phyloP scores from a whole-genome alignment of 306 rosid species.

The Medicago ruthenica region DNA sequence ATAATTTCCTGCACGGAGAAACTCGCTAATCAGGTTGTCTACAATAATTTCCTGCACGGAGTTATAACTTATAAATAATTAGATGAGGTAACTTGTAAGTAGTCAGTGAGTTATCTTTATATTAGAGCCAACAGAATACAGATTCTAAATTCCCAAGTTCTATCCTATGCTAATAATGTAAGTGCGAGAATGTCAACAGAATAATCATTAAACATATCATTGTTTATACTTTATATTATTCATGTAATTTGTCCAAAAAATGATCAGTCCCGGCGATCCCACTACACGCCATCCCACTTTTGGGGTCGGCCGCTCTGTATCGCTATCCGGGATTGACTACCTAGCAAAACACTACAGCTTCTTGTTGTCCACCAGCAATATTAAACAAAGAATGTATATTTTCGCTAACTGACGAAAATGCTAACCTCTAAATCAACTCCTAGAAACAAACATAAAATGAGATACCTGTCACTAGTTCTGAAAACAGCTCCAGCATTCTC shows the following conservation, averaged over 20 bases:
- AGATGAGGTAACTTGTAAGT: neutral
- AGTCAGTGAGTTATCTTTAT: slow-evolving; percentile 4
- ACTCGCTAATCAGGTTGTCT: slow-evolving; percentile 28
- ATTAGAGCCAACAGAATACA: neutral
- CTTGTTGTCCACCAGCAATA: neutral
- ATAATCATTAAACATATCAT: too few relatives aligned
- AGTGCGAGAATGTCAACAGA: too few relatives aligned
- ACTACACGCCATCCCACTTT: too few relatives aligned
- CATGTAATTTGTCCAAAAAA: too few relatives aligned
- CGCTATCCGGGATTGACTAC: too few relatives aligned
- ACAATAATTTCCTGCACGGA: slow-evolving; percentile 16
- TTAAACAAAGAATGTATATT: neutral
- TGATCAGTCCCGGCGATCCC: too few relatives aligned
- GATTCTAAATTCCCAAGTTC: too few relatives aligned
- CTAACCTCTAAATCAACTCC: neutral
- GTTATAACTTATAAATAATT: neutral
- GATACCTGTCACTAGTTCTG: slow-evolving; percentile 96
- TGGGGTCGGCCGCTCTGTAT: too few relatives aligned
- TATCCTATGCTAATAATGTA: too few relatives aligned
- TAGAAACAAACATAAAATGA: slow-evolving; percentile 3
- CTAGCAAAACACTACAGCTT: slow-evolving; percentile 21
- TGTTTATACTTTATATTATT: too few relatives aligned
- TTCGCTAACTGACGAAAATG: slow-evolving; percentile 25
- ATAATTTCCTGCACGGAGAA: slow-evolving; percentile 15
- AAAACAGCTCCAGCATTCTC: slow-evolving; percentile 99